phyloP scores from a whole-genome alignment of 2,329 filamentous ascomycete species.

The Penicillium sp. region DNA sequence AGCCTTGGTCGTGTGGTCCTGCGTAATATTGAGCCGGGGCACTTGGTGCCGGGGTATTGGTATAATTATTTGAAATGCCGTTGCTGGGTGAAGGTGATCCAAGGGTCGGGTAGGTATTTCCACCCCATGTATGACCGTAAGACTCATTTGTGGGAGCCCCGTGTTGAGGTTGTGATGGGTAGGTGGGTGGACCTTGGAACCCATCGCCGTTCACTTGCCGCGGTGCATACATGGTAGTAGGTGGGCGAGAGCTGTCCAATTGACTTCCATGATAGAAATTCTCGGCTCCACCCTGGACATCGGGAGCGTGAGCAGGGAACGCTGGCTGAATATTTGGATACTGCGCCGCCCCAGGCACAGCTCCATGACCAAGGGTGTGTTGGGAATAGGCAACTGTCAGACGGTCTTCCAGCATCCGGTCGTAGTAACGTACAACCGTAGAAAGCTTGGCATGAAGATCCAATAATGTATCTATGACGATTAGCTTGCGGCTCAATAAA shows the following conservation, averaged over 20 bases:
- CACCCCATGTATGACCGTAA: conserved; percentile 14
- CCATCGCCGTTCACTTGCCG: conserved; percentile 8
- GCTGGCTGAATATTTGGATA: conserved; percentile 20
- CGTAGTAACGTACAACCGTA: conserved; percentile 95
- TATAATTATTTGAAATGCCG: conserved; percentile 8
- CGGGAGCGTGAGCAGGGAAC: conserved; percentile 10
- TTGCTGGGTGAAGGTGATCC: conserved; percentile 16
- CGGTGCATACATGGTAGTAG: conserved; percentile 14
- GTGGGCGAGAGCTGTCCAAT: conserved; percentile 10
- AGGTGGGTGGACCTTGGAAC: conserved; percentile 13
- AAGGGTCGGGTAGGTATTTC: conserved; percentile 19
- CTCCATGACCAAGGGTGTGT: conserved; percentile 64
- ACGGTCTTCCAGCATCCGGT: conserved; percentile 94
- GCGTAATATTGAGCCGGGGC: conserved; percentile 17
- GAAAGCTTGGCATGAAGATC: conserved; percentile 94
- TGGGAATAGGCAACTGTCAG: conserved; percentile 90
- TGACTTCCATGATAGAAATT: conserved; percentile 25
- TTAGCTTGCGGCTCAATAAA: conserved; percentile 17
- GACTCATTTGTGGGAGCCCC: conserved; percentile 10
- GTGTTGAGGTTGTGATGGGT: conserved; percentile 13
- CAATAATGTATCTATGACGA: conserved; percentile 71
- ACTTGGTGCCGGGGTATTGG: conserved; percentile 3
- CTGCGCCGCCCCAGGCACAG: conserved; percentile 15
- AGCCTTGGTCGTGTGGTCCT: conserved; percentile 13
- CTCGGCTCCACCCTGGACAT: conserved; percentile 18